Conservation (phyloP, 208 protist genomes). For the Leptomonas pyrrhocoris region DNA sequence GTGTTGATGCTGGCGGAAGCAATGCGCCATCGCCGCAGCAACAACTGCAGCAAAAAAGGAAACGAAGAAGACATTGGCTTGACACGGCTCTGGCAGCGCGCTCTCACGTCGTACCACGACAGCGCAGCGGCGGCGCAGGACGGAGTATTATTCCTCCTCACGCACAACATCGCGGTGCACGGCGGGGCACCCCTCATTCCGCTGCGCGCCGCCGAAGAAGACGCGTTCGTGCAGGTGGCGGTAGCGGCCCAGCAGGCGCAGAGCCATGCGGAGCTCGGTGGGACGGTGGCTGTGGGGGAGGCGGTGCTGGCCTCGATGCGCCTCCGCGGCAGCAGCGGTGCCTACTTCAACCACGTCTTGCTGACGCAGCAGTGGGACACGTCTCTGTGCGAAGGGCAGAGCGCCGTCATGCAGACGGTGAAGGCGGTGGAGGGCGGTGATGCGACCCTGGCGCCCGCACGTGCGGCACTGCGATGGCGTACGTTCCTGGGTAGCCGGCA, state of each 20-base stretch:
- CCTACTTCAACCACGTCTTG: slow-evolving; percentile 6
- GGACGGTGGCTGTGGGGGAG: neutral
- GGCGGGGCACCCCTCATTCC: neutral
- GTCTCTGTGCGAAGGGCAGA: neutral
- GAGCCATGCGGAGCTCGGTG: neutral
- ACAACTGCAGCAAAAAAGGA: neutral
- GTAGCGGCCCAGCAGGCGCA: neutral
- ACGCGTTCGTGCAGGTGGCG: slow-evolving; percentile 14
- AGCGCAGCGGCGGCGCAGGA: slow-evolving; percentile 28
- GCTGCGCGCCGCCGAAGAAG: slow-evolving; percentile 11
- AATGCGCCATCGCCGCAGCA: neutral
- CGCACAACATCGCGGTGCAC: slow-evolving; percentile 9
- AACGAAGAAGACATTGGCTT: neutral
- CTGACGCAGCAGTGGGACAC: slow-evolving; percentile 4
- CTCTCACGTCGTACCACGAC: slow-evolving; percentile 20
- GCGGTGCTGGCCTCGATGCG: neutral
- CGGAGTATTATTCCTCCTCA: slow-evolving; percentile 20
- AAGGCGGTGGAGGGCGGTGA: neutral
- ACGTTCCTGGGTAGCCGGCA: neutral
- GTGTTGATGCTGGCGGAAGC: neutral
- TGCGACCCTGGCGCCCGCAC: slow-evolving; percentile 13
- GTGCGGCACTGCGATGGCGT: slow-evolving; percentile 24
- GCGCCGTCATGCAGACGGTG: neutral
- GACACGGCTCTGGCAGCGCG: neutral
- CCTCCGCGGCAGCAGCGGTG: neutral